A percentile compares a stretch with the other conserved stretches of the same genome.
Evolutionary conservation across 2,329 filamentous ascomycete genomes (phyloP).

Genomic region (Capronia epimyces): DNA sequence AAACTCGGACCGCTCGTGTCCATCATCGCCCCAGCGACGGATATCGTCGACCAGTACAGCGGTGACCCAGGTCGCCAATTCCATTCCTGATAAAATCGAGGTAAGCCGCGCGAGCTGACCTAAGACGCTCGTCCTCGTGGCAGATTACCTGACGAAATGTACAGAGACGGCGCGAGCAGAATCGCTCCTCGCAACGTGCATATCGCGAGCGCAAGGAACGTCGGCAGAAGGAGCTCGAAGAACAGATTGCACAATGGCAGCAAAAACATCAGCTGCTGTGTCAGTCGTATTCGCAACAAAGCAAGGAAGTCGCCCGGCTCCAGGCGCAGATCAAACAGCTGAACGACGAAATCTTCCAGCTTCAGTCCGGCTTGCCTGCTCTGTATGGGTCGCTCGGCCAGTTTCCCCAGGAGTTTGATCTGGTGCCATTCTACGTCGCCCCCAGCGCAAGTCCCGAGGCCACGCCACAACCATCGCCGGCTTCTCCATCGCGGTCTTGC

Average conservation of each 20-base stretch:
- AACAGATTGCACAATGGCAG: conserved; percentile 33
- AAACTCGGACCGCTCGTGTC: conserved; percentile 16
- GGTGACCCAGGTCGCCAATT: conserved; percentile 19
- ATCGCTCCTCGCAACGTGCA: conserved; percentile 62
- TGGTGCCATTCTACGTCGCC: conserved; percentile 23
- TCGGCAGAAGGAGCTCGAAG: conserved; percentile 87
- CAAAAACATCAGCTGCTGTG: conserved; percentile 24
- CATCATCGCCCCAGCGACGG: conserved; percentile 16
- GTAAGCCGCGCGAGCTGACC: conserved; percentile 7
- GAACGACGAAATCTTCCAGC: conserved; percentile 22
- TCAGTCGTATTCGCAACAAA: conserved; percentile 23
- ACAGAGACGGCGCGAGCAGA: conserved; percentile 27
- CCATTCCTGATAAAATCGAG: conserved; percentile 28
- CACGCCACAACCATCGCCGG: conserved; percentile 13
- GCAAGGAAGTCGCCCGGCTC: conserved; percentile 22
- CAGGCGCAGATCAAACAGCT: conserved; percentile 25
- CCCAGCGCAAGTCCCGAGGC: conserved; percentile 13
- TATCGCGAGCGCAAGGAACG: conserved; percentile 95
- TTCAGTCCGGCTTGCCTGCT: conserved; percentile 18
- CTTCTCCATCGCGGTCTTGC: conserved; percentile 6
- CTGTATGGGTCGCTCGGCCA: conserved; percentile 20
- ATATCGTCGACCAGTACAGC: conserved; percentile 10
- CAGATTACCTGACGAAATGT: conserved; percentile 2
- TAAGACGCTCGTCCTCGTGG: neutral
- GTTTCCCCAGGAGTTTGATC: conserved; percentile 25